phyloP scores from a whole-genome alignment of 1,139 yeast genomes.

The Pichia kudriavzevii region DNA sequence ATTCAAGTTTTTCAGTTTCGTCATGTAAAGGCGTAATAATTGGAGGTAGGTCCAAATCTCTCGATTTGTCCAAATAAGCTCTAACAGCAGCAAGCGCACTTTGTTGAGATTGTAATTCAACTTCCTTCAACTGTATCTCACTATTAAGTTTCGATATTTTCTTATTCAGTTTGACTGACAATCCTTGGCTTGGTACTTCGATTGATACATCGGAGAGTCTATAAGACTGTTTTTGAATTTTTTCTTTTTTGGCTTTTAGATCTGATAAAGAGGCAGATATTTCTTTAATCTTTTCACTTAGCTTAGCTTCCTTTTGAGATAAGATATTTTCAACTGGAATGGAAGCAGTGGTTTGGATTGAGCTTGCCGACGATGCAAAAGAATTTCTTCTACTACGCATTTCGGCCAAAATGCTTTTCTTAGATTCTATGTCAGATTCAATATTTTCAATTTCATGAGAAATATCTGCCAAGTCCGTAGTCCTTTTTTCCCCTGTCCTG shows the following conservation, averaged over 20 bases:
- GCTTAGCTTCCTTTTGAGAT: constrained; percentile 4
- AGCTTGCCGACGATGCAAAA: constrained; percentile 9
- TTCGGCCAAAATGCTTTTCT: constrained; percentile 9
- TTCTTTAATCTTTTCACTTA: constrained; percentile 5
- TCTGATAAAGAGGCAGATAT: constrained; percentile 1
- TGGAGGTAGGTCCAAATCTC: constrained; percentile 11
- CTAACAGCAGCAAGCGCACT: constrained; percentile 15
- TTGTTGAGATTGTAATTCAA: constrained; percentile 13
- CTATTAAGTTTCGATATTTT: constrained; percentile 8
- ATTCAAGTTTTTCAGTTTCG: constrained; percentile 8
- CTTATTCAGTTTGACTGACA: constrained; percentile 4
- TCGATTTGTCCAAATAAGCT: constrained; percentile 14
- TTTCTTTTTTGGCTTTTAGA: constrained; percentile 4
- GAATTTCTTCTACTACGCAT: constrained; percentile 8
- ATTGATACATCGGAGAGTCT: constrained; percentile 13
- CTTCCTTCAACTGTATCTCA: constrained; percentile 11
- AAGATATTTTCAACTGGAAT: constrained; percentile 14
- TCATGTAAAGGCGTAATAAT: constrained; percentile 1
- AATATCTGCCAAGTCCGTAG: constrained; percentile 10
- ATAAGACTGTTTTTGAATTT: constrained; percentile 9
- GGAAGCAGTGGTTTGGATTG: constrained; percentile 7
- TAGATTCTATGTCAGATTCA: constrained; percentile 11
- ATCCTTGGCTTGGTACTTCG: constrained; percentile 1
- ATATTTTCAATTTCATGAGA: constrained; percentile 12
- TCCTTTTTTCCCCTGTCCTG: too few relatives aligned